These are phyloP conservation scores for Xylaria arbuscula DNA, from an alignment of 2,329 filamentous ascomycete species.

Conservation along the genomic window DNA sequence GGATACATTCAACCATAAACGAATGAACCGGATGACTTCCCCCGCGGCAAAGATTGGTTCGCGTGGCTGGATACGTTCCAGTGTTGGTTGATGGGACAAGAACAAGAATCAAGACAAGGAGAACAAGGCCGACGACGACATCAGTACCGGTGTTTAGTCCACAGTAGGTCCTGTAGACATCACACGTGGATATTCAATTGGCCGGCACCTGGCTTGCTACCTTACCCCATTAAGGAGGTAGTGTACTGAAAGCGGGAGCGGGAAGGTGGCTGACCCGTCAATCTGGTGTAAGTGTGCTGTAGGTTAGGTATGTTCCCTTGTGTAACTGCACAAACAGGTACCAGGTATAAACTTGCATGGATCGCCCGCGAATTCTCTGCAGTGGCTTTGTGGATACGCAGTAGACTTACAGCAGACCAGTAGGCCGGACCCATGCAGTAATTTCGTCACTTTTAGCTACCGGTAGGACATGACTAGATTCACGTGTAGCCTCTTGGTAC, in stretches of 20 bases:
- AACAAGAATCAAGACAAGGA: not conserved
- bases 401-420: not conserved
- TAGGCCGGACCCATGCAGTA: not conserved
- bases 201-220: not conserved
- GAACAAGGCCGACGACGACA: no score
- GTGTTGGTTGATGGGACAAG: not conserved
- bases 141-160: no score
- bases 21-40: slow-evolving; percentile 10
- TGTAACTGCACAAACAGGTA: no score
- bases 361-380: slow-evolving; percentile 6
- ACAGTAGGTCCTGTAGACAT: no score
- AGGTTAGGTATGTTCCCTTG: no score
- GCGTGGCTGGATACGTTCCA: not conserved
- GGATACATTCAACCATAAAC: slow-evolving; percentile 14
- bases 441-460: slow-evolving; percentile 17
- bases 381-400: no score
- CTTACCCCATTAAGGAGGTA: not conserved
- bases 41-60: slow-evolving; percentile 4
- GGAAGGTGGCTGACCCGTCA: not conserved
- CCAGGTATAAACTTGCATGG: not conserved
- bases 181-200: slow-evolving; percentile 9
- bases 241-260: no score
- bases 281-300: not conserved
- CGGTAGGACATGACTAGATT: not conserved
- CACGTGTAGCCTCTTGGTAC: no score